Conservation (phyloP, 768 basidiomycete genomes). For the Mycena pura region DNA sequence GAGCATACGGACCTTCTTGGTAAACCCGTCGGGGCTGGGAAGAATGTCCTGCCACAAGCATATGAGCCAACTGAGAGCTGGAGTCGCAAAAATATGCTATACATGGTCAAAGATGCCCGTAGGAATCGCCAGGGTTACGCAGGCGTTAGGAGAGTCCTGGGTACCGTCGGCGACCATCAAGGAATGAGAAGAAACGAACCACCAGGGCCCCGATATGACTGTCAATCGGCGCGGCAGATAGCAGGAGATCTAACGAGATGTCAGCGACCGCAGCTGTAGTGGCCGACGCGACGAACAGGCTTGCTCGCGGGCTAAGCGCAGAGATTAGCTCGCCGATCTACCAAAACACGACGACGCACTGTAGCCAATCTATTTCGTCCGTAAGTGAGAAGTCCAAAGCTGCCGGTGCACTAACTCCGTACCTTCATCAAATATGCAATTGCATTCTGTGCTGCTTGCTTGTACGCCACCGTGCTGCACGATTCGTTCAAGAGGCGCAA, state of each 20-base stretch:
- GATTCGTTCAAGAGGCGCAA: neutral
- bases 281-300: conserved; percentile 52
- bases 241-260: conserved; percentile 57
- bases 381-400: neutral
- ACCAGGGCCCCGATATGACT: conserved; percentile 75
- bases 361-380: conserved; percentile 63
- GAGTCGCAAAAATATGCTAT: neutral
- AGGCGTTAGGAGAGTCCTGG: conserved; percentile 80
- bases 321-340: neutral
- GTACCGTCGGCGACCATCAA: neutral
- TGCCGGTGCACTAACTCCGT: no score
- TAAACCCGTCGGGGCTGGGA: conserved; percentile 67
- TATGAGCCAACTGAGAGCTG: neutral
- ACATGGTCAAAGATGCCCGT: conserved; percentile 81
- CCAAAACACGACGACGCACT: conserved; percentile 49
- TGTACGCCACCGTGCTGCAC: conserved; percentile 73
- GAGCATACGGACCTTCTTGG: conserved; percentile 40
- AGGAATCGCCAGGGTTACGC: conserved; percentile 76
- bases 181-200: conserved; percentile 43
- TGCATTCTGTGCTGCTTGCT: conserved; percentile 79
- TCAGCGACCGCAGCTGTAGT: neutral
- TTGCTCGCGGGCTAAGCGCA: conserved; percentile 70
- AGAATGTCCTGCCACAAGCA: conserved; percentile 60
- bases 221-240: conserved; percentile 75
- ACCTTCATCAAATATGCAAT: conserved; percentile 78